Evolutionary conservation across 2,329 filamentous ascomycete genomes (phyloP).

Genomic region (Aspergillus sp.): DNA sequence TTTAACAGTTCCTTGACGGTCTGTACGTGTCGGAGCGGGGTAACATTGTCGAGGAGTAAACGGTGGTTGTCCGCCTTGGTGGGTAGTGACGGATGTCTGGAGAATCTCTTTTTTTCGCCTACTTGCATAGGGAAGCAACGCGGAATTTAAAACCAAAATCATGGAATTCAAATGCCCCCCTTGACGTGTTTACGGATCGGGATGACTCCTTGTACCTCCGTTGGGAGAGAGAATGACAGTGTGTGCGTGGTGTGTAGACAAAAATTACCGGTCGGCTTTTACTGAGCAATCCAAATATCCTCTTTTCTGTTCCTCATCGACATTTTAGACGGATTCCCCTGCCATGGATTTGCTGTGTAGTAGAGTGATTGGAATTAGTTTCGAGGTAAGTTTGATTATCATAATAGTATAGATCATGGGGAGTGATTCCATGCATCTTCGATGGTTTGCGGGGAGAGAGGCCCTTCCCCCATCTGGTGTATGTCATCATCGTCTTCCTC

Average conservation of each 20-base stretch:
- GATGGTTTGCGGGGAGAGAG: background rate
- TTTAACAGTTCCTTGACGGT: conserved; percentile 90
- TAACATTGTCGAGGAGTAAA: conserved; percentile 74
- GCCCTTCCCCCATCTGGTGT: background rate
- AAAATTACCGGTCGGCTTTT: conserved; percentile 16
- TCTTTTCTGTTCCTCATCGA: conserved; percentile 7
- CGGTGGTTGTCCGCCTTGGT: conserved; percentile 34
- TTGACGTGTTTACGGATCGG: conserved; percentile 28
- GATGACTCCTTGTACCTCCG: conserved; percentile 25
- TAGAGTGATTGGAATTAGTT: no score
- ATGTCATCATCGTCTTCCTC: background rate
- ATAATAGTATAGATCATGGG: no score
- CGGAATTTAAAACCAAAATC: conserved; percentile 38
- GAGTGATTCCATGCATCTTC: no score
- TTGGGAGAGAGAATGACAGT: conserved; percentile 12
- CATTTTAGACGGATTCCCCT: no score
- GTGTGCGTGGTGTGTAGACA: conserved; percentile 36
- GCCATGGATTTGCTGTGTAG: no score
- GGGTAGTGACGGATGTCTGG: conserved; percentile 39
- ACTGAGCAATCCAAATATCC: conserved; percentile 22
- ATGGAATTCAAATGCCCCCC: conserved; percentile 28
- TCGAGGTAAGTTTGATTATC: no score
- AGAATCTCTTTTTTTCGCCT: conserved; percentile 41
- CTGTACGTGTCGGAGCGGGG: conserved; percentile 99
- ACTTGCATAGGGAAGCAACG: conserved; percentile 44